phyloP scores from a whole-genome alignment of 371 early-diverging fungal species.

The Mucor velutinosus region DNA sequence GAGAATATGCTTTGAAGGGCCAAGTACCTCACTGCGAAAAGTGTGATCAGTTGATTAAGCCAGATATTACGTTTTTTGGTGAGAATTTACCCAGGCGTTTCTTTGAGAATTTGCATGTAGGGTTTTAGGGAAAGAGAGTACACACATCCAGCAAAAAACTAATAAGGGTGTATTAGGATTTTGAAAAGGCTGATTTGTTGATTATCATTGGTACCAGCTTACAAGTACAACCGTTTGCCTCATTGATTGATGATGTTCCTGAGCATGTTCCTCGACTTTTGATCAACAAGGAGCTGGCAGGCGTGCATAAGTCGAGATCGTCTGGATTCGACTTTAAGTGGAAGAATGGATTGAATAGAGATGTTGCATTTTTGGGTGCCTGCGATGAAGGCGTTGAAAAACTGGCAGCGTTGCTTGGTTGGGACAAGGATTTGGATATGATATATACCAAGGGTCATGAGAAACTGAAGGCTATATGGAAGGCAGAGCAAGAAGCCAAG shows the following conservation, averaged over 20 bases:
- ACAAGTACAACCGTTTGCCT: conserved; percentile 89
- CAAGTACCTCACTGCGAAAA: conserved; percentile 68
- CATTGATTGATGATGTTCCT: conserved; percentile 68
- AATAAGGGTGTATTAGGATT: conserved; percentile 49
- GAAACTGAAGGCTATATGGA: conserved; percentile 51
- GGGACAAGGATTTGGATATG: conserved; percentile 49
- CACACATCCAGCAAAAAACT: background rate
- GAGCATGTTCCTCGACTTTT: conserved; percentile 78
- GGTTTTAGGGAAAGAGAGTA: too few relatives aligned
- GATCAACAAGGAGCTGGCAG: conserved; percentile 85
- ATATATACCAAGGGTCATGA: conserved; percentile 36
- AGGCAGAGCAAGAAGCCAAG: conserved; percentile 33
- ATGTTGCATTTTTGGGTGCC: conserved; percentile 74
- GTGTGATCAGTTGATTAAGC: conserved; percentile 84
- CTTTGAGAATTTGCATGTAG: conserved; percentile 55
- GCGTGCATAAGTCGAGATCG: conserved; percentile 44
- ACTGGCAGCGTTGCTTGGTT: conserved; percentile 47
- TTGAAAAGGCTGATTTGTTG: conserved; percentile 77
- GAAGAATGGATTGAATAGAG: conserved; percentile 64
- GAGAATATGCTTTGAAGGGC: conserved; percentile 50
- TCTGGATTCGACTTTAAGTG: conserved; percentile 88
- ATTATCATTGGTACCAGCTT: conserved; percentile 93
- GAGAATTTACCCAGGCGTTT: conserved; percentile 85
- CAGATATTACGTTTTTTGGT: conserved; percentile 95
- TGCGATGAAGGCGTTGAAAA: conserved; percentile 81